Conservation (phyloP, 371 early-diverging fungal genomes). For the Syncephalastrum contaminatum region DNA sequence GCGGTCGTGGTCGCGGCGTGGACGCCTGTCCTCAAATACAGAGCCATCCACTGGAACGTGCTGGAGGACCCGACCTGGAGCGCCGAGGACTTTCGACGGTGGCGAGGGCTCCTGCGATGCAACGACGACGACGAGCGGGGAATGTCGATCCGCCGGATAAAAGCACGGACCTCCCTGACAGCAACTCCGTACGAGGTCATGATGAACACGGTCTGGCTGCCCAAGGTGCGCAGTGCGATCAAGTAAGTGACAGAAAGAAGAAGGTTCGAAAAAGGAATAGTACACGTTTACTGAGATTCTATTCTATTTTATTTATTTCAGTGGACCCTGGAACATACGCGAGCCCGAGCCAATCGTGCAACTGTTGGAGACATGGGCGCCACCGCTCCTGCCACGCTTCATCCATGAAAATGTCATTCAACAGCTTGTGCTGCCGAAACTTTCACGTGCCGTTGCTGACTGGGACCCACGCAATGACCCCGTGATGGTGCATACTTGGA, state of each 20-base stretch:
- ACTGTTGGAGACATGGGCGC: slow-evolving; percentile 73
- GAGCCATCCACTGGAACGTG: slow-evolving; percentile 64
- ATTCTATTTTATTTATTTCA: slow-evolving; percentile 18
- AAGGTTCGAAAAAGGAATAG: neutral
- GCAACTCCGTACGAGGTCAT: slow-evolving; percentile 84
- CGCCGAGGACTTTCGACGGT: slow-evolving; percentile 48
- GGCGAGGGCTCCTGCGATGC: slow-evolving; percentile 47
- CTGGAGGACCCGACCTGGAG: slow-evolving; percentile 62
- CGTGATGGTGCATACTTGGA: slow-evolving; percentile 73
- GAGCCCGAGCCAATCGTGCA: slow-evolving; percentile 68
- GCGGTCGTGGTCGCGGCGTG: slow-evolving; percentile 66
- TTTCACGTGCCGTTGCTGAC: slow-evolving; percentile 58
- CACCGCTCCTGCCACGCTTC: slow-evolving; percentile 68
- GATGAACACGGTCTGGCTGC: slow-evolving; percentile 77
- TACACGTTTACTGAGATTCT: neutral
- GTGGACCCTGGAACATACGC: slow-evolving; percentile 72
- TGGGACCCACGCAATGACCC: slow-evolving; percentile 74
- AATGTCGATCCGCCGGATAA: slow-evolving; percentile 13
- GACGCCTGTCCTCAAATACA: slow-evolving; percentile 58
- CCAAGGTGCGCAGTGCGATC: slow-evolving; percentile 73
- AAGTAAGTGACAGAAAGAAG: slow-evolving; percentile 50
- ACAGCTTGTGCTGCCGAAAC: slow-evolving; percentile 78
- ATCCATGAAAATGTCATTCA: slow-evolving; percentile 73
- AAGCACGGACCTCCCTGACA: slow-evolving; percentile 1
- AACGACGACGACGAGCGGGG: slow-evolving; percentile 30